A percentile compares a stretch with the other conserved stretches of the same genome.
phyloP scores from a whole-genome alignment of 768 basidiomycete genomes.

The Kwoniella europaea region DNA sequence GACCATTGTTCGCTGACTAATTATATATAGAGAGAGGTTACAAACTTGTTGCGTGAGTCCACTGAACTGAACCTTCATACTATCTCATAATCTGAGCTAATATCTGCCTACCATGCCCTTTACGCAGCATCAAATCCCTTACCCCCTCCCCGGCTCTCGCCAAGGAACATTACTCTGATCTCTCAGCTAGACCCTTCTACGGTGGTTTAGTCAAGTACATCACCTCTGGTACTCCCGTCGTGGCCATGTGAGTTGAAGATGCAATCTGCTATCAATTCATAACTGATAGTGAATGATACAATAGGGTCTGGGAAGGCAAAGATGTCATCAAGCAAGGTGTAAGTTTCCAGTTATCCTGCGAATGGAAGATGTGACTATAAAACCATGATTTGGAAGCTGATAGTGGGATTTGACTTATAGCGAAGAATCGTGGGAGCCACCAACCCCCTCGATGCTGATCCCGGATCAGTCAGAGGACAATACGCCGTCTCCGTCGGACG shows the following conservation, averaged over 20 bases:
- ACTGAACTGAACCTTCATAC: neutral
- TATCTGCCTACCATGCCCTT: neutral
- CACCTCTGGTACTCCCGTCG: conserved; percentile 53
- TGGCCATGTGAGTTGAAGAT: conserved; percentile 46
- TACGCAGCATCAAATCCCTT: conserved; percentile 44
- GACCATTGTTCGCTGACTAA: neutral
- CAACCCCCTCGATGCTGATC: conserved; percentile 53
- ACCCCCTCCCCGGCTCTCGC: conserved; percentile 36
- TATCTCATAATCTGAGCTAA: conserved; percentile 3
- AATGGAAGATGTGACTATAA: neutral
- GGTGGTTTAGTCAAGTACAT: conserved; percentile 53
- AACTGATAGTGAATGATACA: conserved; percentile 2
- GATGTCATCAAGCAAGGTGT: conserved; percentile 54
- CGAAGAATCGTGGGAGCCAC: conserved; percentile 54
- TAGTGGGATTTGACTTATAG: conserved; percentile 17
- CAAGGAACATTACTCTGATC: conserved; percentile 40
- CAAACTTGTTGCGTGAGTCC: conserved; percentile 51
- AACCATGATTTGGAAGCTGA: neutral
- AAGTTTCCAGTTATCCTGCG: conserved; percentile 13
- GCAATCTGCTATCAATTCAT: too few relatives aligned
- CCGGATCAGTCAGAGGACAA: conserved; percentile 50
- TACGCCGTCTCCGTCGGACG: conserved; percentile 55
- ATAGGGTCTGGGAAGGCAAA: conserved; percentile 55
- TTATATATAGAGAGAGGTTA: conserved; percentile 43
- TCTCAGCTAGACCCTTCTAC: conserved; percentile 46